Evolutionary conservation across 495 filamentous ascomycete genomes (phyloP).

Genomic region (Sphaerosporella brunnea): DNA sequence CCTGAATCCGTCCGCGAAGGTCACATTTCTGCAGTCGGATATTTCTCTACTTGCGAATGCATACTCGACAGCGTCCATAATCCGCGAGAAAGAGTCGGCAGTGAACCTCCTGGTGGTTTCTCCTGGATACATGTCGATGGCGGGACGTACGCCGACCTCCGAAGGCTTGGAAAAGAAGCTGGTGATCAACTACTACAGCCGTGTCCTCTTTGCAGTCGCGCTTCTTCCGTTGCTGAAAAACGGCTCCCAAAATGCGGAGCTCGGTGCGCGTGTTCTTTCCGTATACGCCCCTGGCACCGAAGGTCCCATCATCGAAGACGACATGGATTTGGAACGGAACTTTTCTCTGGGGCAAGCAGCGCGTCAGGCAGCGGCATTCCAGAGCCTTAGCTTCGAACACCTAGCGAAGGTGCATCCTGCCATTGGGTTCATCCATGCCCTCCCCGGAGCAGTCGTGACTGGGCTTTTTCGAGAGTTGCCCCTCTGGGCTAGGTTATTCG

Average conservation of each 20-base stretch:
- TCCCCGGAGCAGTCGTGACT: constrained; percentile 15
- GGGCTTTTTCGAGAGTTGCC: constrained; percentile 12
- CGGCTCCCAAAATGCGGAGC: constrained; percentile 26
- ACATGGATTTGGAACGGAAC: constrained; percentile 24
- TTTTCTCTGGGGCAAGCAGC: constrained; percentile 5
- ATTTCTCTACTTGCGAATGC: constrained; percentile 40
- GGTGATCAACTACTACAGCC: constrained; percentile 42
- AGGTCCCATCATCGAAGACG: constrained; percentile 32
- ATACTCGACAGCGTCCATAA: constrained; percentile 41
- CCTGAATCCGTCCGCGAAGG: constrained; percentile 35
- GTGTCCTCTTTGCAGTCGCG: constrained; percentile 44
- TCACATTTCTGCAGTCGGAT: constrained; percentile 41
- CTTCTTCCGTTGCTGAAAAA: constrained; percentile 41
- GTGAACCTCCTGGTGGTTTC: constrained; percentile 48
- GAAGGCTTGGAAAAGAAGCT: constrained; percentile 41
- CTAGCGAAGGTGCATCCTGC: constrained; percentile 12
- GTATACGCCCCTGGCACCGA: constrained; percentile 39
- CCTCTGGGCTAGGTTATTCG: constrained; percentile 2
- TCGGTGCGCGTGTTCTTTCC: constrained; percentile 34
- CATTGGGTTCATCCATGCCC: constrained; percentile 16
- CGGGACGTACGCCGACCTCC: constrained; percentile 30
- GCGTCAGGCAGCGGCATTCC: constrained; percentile 17
- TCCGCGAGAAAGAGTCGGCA: constrained; percentile 35
- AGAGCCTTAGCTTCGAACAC: constrained; percentile 15
- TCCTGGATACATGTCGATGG: constrained; percentile 30